Percentiles rank a stretch among this genome's conserved stretches.
phyloP scores from a whole-genome alignment of 768 basidiomycete species.

The Psilocybe tampanensis region DNA sequence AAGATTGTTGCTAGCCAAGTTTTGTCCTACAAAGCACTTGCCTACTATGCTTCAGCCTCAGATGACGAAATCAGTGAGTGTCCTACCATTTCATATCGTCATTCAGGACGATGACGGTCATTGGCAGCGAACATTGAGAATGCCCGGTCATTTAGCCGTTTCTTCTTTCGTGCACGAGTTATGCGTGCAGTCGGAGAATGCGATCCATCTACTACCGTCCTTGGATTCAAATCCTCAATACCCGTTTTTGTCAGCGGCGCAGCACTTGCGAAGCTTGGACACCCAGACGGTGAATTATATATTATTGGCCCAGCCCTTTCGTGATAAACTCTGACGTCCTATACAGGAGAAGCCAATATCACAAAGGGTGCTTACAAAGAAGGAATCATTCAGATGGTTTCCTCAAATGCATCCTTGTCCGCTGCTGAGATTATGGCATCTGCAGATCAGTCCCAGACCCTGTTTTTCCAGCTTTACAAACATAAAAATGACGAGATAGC shows the following conservation, averaged over 20 bases:
- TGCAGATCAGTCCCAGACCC: constrained; percentile 53
- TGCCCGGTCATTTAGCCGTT: constrained; percentile 75
- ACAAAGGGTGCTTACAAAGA: constrained; percentile 66
- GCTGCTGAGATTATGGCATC: constrained; percentile 62
- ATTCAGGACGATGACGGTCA: background rate
- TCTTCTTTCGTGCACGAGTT: constrained; percentile 87
- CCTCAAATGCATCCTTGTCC: constrained; percentile 75
- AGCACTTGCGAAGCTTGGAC: constrained; percentile 83
- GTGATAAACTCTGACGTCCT: background rate
- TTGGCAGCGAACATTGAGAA: constrained; percentile 65
- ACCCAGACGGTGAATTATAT: constrained; percentile 60
- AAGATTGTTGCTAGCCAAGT: constrained; percentile 74
- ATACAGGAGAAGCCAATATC: constrained; percentile 77
- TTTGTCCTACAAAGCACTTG: constrained; percentile 73
- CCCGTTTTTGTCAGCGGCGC: constrained; percentile 86
- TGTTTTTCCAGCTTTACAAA: constrained; percentile 90
- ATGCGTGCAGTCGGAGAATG: constrained; percentile 66
- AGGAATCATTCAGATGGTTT: constrained; percentile 85
- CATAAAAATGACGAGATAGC: constrained; percentile 68
- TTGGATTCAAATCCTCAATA: constrained; percentile 70
- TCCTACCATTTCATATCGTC: background rate
- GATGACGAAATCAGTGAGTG: constrained; percentile 81
- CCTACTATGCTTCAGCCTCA: constrained; percentile 85
- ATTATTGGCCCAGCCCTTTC: background rate
- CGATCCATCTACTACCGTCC: constrained; percentile 72